Evolutionary conservation across 305 asterid species (phyloP).

Genomic region (Fraxinus greggii): DNA sequence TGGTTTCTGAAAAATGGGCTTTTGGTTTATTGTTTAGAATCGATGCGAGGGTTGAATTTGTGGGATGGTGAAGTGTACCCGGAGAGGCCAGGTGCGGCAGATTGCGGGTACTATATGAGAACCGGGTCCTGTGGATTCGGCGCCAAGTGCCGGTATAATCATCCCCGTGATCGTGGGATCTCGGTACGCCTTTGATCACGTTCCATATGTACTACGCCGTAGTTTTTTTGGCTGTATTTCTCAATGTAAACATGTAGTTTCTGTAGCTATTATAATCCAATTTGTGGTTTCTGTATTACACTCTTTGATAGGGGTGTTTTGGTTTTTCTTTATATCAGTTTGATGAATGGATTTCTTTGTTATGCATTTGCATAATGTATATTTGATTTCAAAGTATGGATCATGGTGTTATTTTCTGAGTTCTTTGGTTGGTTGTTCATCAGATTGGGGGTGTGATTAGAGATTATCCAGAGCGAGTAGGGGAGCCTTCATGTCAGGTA

Average conservation of each 20-base stretch:
- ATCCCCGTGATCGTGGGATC: conserved; percentile 65
- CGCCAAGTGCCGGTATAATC: conserved; percentile 77
- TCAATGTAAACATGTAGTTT: not conserved
- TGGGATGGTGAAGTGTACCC: conserved; percentile 66
- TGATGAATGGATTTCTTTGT: not conserved
- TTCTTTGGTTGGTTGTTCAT: conserved; percentile 11
- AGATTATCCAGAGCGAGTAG: conserved; percentile 37
- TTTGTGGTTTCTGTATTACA: not conserved
- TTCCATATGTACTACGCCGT: conserved; percentile 2
- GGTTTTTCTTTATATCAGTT: conserved; percentile 18
- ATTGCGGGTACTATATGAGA: conserved; percentile 71
- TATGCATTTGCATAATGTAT: not conserved
- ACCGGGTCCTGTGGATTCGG: conserved; percentile 85
- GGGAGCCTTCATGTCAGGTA: not conserved
- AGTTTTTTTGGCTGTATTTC: conserved; percentile 17
- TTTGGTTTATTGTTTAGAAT: conserved; percentile 34
- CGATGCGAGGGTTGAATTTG: conserved; percentile 54
- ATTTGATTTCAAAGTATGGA: not conserved
- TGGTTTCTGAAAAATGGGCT: not conserved
- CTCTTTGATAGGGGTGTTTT: conserved; percentile 1
- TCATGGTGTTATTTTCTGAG: not conserved
- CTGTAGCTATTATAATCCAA: not conserved
- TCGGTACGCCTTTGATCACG: conserved; percentile 40
- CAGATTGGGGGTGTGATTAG: conserved; percentile 33
- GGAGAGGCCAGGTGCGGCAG: conserved; percentile 70